A percentile compares a stretch with the other conserved stretches of the same genome.
phyloP scores from a whole-genome alignment of 352 stramenopile species.

The Phytophthora sansomeana region DNA sequence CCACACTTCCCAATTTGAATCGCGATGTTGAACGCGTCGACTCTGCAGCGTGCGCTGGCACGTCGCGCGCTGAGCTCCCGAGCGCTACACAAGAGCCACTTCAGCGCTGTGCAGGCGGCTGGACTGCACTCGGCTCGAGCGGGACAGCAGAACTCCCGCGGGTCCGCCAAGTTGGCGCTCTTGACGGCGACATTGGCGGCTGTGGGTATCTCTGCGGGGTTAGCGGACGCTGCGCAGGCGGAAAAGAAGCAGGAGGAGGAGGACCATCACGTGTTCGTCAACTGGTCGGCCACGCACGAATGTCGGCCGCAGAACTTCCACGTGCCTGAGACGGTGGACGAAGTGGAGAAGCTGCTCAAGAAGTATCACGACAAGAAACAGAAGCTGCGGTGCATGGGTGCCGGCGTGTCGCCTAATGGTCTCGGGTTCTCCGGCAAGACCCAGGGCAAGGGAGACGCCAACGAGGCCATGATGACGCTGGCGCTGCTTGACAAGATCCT shows the following conservation, averaged over 20 bases:
- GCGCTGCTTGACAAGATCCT: constrained; percentile 94
- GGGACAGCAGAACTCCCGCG: constrained; percentile 16
- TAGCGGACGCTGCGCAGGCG: constrained; percentile 18
- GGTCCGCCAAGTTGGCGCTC: constrained; percentile 14
- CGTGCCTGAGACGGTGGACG: constrained; percentile 71
- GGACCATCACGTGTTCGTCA: constrained; percentile 73
- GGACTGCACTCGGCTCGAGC: constrained; percentile 7
- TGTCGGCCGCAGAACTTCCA: constrained; percentile 74
- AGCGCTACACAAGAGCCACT: neutral
- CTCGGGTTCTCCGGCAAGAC: constrained; percentile 87
- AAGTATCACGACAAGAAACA: constrained; percentile 70
- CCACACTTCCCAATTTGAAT: constrained; percentile 14
- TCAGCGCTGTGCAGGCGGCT: constrained; percentile 12
- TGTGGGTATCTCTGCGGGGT: constrained; percentile 16
- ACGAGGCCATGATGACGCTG: constrained; percentile 92
- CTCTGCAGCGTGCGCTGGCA: constrained; percentile 5
- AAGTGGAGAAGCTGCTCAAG: constrained; percentile 71
- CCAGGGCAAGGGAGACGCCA: constrained; percentile 27
- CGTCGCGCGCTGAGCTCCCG: constrained; percentile 7
- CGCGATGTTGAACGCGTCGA: constrained; percentile 15
- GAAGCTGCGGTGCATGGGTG: constrained; percentile 94
- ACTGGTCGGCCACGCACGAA: constrained; percentile 86
- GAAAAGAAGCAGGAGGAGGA: constrained; percentile 36
- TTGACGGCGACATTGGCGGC: constrained; percentile 30
- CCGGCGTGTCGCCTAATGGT: constrained; percentile 97